These are phyloP conservation scores for Colletotrichum graminicola DNA, from an alignment of 2,329 filamentous ascomycete genomes.

Conservation along the genomic window DNA sequence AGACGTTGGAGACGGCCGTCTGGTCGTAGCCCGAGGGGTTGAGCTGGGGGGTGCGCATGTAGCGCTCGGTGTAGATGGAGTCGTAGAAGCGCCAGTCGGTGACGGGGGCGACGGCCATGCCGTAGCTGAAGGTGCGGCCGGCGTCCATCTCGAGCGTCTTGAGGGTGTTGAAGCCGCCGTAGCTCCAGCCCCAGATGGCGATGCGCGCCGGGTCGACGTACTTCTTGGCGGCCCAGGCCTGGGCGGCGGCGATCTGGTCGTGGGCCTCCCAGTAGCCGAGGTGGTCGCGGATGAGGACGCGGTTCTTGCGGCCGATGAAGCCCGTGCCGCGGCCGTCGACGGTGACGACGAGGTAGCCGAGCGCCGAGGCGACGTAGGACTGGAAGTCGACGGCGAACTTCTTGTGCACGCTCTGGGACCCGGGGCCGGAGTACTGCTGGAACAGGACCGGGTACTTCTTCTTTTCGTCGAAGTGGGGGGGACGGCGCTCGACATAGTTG, in stretches of 20 bases:
- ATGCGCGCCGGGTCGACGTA: slow-evolving; percentile 88
- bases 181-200: slow-evolving; percentile 99
- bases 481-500: slow-evolving; percentile 84
- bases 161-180: slow-evolving; percentile 93
- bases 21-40: slow-evolving; percentile 83
- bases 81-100: slow-evolving; percentile 98
- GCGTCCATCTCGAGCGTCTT: slow-evolving; percentile 95
- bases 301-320: slow-evolving; percentile 85
- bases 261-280: slow-evolving; percentile 87
- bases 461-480: slow-evolving; percentile 85
- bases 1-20: slow-evolving; percentile 79
- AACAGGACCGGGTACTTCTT: slow-evolving; percentile 96
- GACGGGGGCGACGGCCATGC: slow-evolving; percentile 98
- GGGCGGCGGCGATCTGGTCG: slow-evolving; percentile 92
- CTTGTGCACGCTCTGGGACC: slow-evolving; percentile 89
- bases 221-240: slow-evolving; percentile 81
- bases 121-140: slow-evolving; percentile 91
- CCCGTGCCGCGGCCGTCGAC: slow-evolving; percentile 95
- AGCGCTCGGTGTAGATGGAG: slow-evolving; percentile 93
- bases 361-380: slow-evolving; percentile 83
- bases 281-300: slow-evolving; percentile 84
- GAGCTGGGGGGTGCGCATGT: slow-evolving; percentile 93
- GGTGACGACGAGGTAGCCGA: slow-evolving; percentile 95
- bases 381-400: slow-evolving; percentile 90
- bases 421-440: slow-evolving; percentile 92